Evolutionary conservation across 371 early-diverging fungal species (phyloP).

Genomic region (Rhizopus sp.): DNA sequence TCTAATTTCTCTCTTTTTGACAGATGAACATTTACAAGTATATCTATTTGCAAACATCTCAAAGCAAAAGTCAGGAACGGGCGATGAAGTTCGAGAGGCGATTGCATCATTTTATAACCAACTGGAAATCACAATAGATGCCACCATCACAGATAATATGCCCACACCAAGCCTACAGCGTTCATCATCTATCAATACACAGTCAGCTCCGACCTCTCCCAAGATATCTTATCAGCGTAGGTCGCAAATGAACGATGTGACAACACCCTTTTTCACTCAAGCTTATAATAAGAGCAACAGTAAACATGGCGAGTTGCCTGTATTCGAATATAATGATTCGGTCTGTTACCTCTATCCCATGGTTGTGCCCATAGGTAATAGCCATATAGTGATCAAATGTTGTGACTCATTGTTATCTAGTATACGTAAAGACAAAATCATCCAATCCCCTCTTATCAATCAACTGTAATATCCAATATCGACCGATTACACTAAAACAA

Average conservation of each 20-base stretch:
- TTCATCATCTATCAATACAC: slow-evolving; percentile 25
- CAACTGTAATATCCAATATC: slow-evolving; percentile 50
- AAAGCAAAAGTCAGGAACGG: slow-evolving; percentile 33
- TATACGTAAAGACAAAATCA: slow-evolving; percentile 50
- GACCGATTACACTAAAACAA: slow-evolving; percentile 41
- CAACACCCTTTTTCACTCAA: slow-evolving; percentile 57
- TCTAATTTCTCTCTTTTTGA: not conserved
- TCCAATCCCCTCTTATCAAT: slow-evolving; percentile 37
- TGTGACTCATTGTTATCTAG: slow-evolving; percentile 15
- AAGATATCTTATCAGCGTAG: slow-evolving; percentile 22
- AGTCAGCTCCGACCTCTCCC: slow-evolving; percentile 41
- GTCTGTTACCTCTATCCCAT: slow-evolving; percentile 61
- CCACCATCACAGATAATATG: slow-evolving; percentile 47
- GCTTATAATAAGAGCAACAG: slow-evolving; percentile 50
- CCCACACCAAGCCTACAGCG: slow-evolving; percentile 14
- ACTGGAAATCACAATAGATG: slow-evolving; percentile 64
- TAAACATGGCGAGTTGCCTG: slow-evolving; percentile 48
- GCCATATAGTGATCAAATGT: not conserved
- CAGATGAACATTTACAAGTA: slow-evolving; percentile 47
- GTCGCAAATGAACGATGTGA: slow-evolving; percentile 19
- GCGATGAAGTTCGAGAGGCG: slow-evolving; percentile 33
- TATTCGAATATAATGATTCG: slow-evolving; percentile 48
- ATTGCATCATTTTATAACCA: slow-evolving; percentile 47
- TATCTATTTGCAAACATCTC: slow-evolving; percentile 37
- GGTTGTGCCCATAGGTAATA: slow-evolving; percentile 62